These are phyloP conservation scores for Thraustotheca clavata DNA, from an alignment of 352 stramenopile genomes.

Conservation along the genomic window DNA sequence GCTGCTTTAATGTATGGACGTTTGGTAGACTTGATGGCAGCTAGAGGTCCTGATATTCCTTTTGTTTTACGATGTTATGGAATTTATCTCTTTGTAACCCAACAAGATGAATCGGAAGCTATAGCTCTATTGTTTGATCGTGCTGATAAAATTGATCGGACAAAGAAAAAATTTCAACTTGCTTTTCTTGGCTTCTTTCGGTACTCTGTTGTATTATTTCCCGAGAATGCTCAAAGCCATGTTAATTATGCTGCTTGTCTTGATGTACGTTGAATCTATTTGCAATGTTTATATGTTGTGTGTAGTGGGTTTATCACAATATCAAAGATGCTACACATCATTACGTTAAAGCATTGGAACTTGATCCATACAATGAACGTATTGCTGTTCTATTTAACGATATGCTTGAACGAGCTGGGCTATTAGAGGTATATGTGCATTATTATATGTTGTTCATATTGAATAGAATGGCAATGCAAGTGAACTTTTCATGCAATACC, in stretches of 20 bases:
- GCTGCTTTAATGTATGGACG: conserved; percentile 55
- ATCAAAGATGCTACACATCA: conserved; percentile 49
- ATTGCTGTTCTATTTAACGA: conserved; percentile 68
- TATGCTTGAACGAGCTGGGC: conserved; percentile 39
- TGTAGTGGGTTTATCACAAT: conserved; percentile 58
- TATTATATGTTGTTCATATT: conserved; percentile 1
- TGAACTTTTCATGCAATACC: conserved; percentile 60
- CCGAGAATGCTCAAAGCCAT: conserved; percentile 46
- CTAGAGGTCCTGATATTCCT: conserved; percentile 57
- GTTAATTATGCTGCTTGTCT: conserved; percentile 72
- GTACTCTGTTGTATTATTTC: conserved; percentile 58
- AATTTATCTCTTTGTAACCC: conserved; percentile 60
- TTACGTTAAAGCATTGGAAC: conserved; percentile 57
- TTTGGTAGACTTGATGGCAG: conserved; percentile 66
- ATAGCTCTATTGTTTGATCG: conserved; percentile 63
- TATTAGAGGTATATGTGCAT: neutral
- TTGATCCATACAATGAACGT: conserved; percentile 50
- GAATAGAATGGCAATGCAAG: conserved; percentile 39
- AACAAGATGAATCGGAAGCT: conserved; percentile 51
- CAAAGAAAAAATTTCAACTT: conserved; percentile 60
- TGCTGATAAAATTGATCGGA: conserved; percentile 43
- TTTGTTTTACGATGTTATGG: conserved; percentile 78
- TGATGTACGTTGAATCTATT: conserved; percentile 9
- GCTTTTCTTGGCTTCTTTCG: conserved; percentile 72
- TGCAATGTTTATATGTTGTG: neutral